Conservation (phyloP, 768 basidiomycete genomes). For the Mycena vulgaris region DNA sequence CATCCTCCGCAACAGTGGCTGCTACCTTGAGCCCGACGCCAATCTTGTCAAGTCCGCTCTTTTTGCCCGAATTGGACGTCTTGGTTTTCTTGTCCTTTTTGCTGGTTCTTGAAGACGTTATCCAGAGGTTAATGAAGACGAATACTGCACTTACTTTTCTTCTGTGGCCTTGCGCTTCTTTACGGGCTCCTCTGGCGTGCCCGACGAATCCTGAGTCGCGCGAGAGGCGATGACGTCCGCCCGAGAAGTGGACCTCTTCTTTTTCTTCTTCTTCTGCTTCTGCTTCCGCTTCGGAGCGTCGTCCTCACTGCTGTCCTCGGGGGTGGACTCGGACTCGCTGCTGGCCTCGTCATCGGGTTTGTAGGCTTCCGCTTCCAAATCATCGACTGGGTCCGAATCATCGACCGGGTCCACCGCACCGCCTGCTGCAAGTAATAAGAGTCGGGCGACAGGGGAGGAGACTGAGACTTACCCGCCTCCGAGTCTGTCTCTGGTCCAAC, state of each 20-base stretch:
- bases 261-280: no score
- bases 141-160: neutral
- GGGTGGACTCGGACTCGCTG: neutral
- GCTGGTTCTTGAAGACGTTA: neutral
- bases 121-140: neutral
- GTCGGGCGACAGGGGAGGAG: neutral
- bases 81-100: neutral
- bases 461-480: neutral
- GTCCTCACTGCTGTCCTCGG: neutral
- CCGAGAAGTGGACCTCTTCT: neutral
- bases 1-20: neutral
- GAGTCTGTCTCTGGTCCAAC: no score
- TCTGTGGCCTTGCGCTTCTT: neutral
- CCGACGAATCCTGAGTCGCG: neutral
- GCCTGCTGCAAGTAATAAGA: neutral
- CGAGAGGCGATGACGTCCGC: neutral
- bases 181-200: neutral
- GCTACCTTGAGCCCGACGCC: neutral
- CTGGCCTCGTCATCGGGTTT: neutral
- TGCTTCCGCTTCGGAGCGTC: neutral
- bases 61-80: neutral
- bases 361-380: neutral
- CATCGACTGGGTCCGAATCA: neutral
- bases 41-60: conserved; percentile 1
- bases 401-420: neutral